Evolutionary conservation across 768 basidiomycete genomes (phyloP), one percentile per base, ranked within the genome.

Genomic region (Collybiopsis luxurians): DNA sequence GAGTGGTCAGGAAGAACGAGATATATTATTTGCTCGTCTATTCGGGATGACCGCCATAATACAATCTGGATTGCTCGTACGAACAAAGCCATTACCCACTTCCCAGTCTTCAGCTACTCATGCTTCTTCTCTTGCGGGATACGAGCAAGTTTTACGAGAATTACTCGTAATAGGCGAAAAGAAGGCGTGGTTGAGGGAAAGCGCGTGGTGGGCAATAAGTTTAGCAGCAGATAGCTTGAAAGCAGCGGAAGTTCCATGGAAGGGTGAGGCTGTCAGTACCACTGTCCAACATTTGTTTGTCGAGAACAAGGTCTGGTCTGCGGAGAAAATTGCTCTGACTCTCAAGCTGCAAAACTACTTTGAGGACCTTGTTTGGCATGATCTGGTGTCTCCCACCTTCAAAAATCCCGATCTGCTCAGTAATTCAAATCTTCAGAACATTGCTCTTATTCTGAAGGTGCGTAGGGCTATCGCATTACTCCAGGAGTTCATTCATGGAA

Each of bases 1-100:
- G 84, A 86, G 85, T 40, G 89, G 94, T 2, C 89, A 94, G 66
- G 96, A 98, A 71, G 91, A 95, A 71, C 85, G 96, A 57, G 96
- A 99, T 69, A 73, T 91, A 48, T 79, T 94, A 50, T 98, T 99
- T 67, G 95, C 94, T 10, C 85, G 92, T 26, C 77, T 99, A 11
- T 97, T 98, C 68, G 96, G 96, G 17, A 75, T 97, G 57, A 87
- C 86, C 17, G 79, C 93, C 15, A 76, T 98, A 64, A 82, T 96
- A 53, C 88, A 90, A 58, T 98, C 96, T 2, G 86, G 90, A 23
- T 77, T 95, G 46, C 77, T 95, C 53, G 83, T 89, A 38, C 84
- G 88, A 52, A 73, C 78, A 26, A 79, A 69, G 4, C 78, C 86
- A 2, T 70, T 87, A 5, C 75, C 78, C 10, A 73, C 75, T 21